These are phyloP conservation scores for Amylostereum areolatum DNA, from an alignment of 1,284 basidiomycete genomes.

Conservation along the genomic window DNA sequence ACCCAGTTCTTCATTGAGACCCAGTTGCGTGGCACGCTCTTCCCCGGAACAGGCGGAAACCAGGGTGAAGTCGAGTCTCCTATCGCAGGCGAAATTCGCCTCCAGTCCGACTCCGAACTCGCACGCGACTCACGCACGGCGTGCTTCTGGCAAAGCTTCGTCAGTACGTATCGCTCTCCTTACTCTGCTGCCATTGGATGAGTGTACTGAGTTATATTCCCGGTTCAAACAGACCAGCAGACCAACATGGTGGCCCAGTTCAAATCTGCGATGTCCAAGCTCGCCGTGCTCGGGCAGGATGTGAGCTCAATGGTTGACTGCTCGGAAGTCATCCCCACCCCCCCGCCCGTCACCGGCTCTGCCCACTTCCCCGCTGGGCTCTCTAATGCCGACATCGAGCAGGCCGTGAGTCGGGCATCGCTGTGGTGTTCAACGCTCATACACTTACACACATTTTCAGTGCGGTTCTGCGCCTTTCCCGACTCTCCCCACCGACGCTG, in stretches of 20 bases:
- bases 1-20: constrained; percentile 36
- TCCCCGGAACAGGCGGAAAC: constrained; percentile 28
- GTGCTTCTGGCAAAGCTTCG: constrained; percentile 34
- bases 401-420: constrained; percentile 12
- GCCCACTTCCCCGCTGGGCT: constrained; percentile 30
- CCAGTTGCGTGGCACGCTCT: constrained; percentile 25
- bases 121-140: constrained; percentile 23
- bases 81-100: constrained; percentile 32
- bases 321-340: constrained; percentile 31
- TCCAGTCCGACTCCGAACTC: constrained; percentile 32
- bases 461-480: constrained; percentile 12
- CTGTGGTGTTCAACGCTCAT: too few relatives aligned
- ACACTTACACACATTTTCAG: too few relatives aligned
- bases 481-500: constrained; percentile 5
- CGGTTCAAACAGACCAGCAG: constrained; percentile 17
- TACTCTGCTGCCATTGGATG: background rate
- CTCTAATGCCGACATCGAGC: constrained; percentile 27
- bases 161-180: constrained; percentile 15
- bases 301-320: constrained; percentile 26
- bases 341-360: constrained; percentile 18
- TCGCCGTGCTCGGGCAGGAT: constrained; percentile 30
- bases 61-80: constrained; percentile 31
- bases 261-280: constrained; percentile 29
- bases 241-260: constrained; percentile 25
- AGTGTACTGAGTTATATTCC: background rate